phyloP scores from a whole-genome alignment of 2,329 filamentous ascomycete species.

The Epichloe elymi region DNA sequence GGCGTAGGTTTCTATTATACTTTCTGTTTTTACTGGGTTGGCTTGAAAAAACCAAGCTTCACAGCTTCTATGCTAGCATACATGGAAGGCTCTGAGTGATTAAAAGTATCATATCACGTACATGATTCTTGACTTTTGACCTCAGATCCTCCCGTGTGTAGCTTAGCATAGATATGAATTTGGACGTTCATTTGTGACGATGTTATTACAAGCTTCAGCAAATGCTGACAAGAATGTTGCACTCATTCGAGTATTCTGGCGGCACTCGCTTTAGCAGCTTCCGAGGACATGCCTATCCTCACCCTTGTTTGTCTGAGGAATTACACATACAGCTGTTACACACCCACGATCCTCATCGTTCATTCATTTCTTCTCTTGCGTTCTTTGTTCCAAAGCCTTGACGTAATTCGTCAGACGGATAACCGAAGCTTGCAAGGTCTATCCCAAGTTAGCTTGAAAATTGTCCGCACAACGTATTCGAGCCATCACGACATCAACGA shows the following conservation, averaged over 20 bases:
- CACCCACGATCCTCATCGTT: not conserved
- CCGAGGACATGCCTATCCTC: no score
- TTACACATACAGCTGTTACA: not conserved
- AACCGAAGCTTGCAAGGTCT: constrained; percentile 81
- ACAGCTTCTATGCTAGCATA: constrained; percentile 14
- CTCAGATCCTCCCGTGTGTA: not conserved
- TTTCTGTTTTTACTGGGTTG: constrained; percentile 1
- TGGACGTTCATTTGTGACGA: not conserved
- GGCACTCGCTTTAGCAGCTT: not conserved
- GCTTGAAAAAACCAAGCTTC: constrained; percentile 11
- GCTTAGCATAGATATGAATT: not conserved
- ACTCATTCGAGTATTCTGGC: not conserved
- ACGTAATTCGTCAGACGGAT: constrained; percentile 78
- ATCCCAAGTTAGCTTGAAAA: not conserved
- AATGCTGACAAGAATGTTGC: not conserved
- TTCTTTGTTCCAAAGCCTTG: constrained; percentile 66
- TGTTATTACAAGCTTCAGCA: not conserved
- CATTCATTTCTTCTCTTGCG: constrained; percentile 40
- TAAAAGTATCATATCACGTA: not conserved
- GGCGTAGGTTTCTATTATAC: constrained; percentile 17
- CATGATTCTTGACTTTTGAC: not conserved
- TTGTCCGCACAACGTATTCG: not conserved
- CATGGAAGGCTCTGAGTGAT: constrained; percentile 8
- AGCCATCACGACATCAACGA: not conserved
- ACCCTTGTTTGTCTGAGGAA: not conserved